Conservation (phyloP, 2,329 filamentous ascomycete genomes). For the Aspergillus sp. region DNA sequence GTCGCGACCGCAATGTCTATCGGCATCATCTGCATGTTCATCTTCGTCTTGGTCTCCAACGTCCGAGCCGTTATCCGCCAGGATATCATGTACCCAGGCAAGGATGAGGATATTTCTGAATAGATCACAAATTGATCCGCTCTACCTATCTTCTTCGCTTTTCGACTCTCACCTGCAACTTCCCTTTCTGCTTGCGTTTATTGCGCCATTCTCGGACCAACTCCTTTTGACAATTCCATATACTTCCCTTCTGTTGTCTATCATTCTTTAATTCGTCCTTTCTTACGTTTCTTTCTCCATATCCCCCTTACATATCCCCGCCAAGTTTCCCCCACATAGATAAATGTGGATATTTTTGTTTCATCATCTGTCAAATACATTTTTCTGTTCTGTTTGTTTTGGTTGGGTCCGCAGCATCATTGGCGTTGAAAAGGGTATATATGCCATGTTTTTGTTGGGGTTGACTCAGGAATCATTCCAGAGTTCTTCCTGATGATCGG, state of each 20-base stretch:
- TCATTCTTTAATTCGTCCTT: neutral
- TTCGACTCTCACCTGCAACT: neutral
- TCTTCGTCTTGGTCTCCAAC: slow-evolving; percentile 53
- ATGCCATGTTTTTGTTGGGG: neutral
- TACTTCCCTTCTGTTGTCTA: neutral
- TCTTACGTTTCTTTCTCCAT: neutral
- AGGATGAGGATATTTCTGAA: slow-evolving; percentile 55
- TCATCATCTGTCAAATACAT: neutral
- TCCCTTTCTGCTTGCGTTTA: neutral
- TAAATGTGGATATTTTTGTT: neutral
- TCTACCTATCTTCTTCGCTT: neutral
- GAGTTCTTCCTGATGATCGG: neutral
- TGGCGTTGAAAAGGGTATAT: neutral
- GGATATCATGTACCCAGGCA: slow-evolving; percentile 60
- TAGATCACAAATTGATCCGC: slow-evolving; percentile 12
- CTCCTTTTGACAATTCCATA: neutral
- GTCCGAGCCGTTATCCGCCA: slow-evolving; percentile 51
- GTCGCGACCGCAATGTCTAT: slow-evolving; percentile 58
- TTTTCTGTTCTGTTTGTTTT: neutral
- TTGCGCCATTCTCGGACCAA: neutral
- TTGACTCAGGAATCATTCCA: neutral
- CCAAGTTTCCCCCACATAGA: neutral
- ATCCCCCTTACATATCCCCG: neutral
- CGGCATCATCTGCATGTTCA: slow-evolving; percentile 55
- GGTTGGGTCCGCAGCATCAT: neutral